Evolutionary conservation across 257 asterid species (phyloP), one percentile per base, ranked within the genome.

Genomic region (Knoxia roxburghii): DNA sequence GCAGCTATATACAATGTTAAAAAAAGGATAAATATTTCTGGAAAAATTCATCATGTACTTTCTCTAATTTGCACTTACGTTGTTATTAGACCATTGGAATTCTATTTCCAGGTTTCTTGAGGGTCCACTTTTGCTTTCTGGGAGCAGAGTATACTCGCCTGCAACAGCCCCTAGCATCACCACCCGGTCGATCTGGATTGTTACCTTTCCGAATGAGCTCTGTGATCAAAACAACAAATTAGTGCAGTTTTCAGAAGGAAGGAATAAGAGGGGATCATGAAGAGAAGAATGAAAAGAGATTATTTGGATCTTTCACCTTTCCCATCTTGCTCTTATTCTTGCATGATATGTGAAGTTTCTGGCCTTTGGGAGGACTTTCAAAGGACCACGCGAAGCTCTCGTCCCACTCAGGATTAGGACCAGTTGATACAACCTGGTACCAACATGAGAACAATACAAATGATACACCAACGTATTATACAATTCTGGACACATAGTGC

Each of bases 301-400:
- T 37, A 3, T 37, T 3, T n/a, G 30, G 33, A 39, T n/a, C 43
- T 59, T 39, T 30, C 77, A 90, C 99, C 97, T 94, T 94, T 61
- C 97, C 99, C 96, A 94, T 88, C 73, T 94, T 94, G 95, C 97
- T 94, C 89, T 94, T 90, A 73, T 94, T 94, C 87, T 94, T 94
- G 97, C 99, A 90, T 48, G 99, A 94, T 71, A 94, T 94, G 77
- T 94, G 99, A 70, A 94, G 95, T 82, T 94, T 94, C 89, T 90
- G 96, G 76, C 99, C 99, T 75, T 93, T 93, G 24, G 99, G 99
- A 63, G 99, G 99, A 79, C 99, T 90, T 81, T 93, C 99, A 35
- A 90, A 90, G 65, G 96, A 85, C 99, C 97, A 93, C 0, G 89
- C 75, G 70, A 93, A 93, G 82, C 95, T 93, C 80, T 93, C 99